Base-by-base conservation (phyloP, 2,329 filamentous ascomycete genomes). In the Penicillium oxalicum region DNA sequence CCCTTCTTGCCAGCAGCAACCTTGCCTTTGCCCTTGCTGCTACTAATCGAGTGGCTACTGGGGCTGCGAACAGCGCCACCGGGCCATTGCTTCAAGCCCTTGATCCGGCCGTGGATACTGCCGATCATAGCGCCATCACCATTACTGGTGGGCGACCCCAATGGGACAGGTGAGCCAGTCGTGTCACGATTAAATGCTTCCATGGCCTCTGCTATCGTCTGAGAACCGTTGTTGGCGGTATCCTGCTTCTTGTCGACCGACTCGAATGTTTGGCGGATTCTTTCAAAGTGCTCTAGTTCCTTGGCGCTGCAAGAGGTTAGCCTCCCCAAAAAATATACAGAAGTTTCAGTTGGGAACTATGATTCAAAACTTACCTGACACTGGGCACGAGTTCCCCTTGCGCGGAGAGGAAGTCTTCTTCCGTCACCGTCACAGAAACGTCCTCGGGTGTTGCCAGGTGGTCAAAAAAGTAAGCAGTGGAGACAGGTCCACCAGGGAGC, bases 391-490 rank as follows among this genome's bases (percentile, higher is more conserved):
- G 78, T 71, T 97, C 93, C 38, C 75, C 74, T 61, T 91, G 83
- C 0, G 93, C 93, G 26, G 81, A 80, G 24, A 86, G 66, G 64
- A 98, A 98, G 68, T 98, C 93, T 42, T 86, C 80, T 68, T 96
- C 91, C 1, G 82, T 87, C 27, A 98, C 93, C 72, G 88, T 83
- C 55, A 98, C 91, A 26, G 85, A 81, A 1, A 91, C 82, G 63
- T 98, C 93, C 40, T 88, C 86, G 9, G 84, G 78, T 0, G 81
- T 88, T 11, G 91, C 90, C 57, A 88, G 77, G 70, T 97, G 91
- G 65, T 98, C 93, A 66, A 98, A 98, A 73, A 91, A 98, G 70
- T 93, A 91, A 0, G 91, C 91, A 1, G 91, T 94, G 1, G 87
- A 87, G 54, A 96, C 80, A 4, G 78, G 74, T 24, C 67, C 74